phyloP scores from a whole-genome alignment of 768 basidiomycete species.

The Boletus eberwhitei region DNA sequence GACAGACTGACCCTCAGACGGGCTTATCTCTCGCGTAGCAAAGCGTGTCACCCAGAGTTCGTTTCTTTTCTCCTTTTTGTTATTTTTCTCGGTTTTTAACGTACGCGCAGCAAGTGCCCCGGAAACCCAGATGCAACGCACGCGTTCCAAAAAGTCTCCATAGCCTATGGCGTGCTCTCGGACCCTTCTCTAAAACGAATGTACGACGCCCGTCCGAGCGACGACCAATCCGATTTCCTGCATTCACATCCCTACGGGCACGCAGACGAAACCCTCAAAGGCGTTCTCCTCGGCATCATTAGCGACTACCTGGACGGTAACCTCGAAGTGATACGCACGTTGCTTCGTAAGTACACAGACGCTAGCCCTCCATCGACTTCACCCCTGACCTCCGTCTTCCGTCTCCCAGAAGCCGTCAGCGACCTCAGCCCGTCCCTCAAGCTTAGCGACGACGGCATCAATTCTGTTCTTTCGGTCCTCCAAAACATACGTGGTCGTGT shows the following conservation, averaged over 20 bases:
- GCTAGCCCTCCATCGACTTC: no score
- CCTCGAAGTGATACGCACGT: slow-evolving; percentile 74
- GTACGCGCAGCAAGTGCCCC: slow-evolving; percentile 69
- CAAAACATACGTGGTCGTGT: slow-evolving; percentile 70
- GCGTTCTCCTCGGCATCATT: slow-evolving; percentile 70
- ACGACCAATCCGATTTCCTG: slow-evolving; percentile 47
- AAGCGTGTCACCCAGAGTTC: slow-evolving; percentile 83
- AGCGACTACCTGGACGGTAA: slow-evolving; percentile 85
- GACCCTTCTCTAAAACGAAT: slow-evolving; percentile 62
- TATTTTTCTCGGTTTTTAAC: background rate
- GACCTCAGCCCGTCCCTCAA: slow-evolving; percentile 77
- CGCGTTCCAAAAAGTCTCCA: slow-evolving; percentile 84
- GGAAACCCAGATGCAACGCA: slow-evolving; percentile 68
- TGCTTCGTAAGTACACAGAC: slow-evolving; percentile 54
- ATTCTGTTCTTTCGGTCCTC: slow-evolving; percentile 68
- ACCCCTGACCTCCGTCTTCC: background rate
- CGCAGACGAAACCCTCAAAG: slow-evolving; percentile 77
- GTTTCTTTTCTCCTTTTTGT: slow-evolving; percentile 28
- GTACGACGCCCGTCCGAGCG: slow-evolving; percentile 60
- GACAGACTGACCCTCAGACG: slow-evolving; percentile 66
- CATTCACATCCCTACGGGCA: slow-evolving; percentile 48
- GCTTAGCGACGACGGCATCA: slow-evolving; percentile 75
- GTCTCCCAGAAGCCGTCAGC: slow-evolving; percentile 62
- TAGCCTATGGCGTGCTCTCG: slow-evolving; percentile 79
- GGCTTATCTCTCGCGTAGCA: slow-evolving; percentile 74